Percentiles rank a stretch among this genome's conserved stretches.
Conservation (phyloP, 495 filamentous ascomycete species). For the Lineolata rhizophorae region DNA sequence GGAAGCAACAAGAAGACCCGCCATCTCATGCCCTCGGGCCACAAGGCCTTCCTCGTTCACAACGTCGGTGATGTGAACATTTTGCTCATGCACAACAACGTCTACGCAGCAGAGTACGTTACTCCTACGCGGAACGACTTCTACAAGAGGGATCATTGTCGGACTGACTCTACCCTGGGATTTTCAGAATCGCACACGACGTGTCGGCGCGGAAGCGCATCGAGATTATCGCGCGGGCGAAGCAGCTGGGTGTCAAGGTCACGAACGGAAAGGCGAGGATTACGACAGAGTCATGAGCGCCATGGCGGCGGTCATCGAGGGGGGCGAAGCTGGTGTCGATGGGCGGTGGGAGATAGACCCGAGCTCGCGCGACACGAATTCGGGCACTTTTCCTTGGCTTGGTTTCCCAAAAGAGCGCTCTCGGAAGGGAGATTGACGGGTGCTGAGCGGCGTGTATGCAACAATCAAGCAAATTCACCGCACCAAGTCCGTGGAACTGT, state of each 20-base stretch:
- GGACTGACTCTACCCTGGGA: conserved; percentile 3
- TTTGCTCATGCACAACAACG: conserved; percentile 98
- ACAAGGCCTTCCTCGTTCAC: conserved; percentile 98
- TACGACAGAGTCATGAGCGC: conserved; percentile 78
- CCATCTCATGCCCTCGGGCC: conserved; percentile 95
- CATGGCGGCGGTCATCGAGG: too few relatives aligned
- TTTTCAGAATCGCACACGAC: conserved; percentile 68
- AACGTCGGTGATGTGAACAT: conserved; percentile 90
- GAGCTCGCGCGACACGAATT: conserved; percentile 1
- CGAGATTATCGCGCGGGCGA: conserved; percentile 86
- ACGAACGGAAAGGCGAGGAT: conserved; percentile 98
- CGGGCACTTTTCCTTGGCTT: background rate
- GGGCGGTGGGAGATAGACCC: background rate
- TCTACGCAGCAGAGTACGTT: conserved; percentile 91
- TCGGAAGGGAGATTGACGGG: background rate
- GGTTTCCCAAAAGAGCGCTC: background rate
- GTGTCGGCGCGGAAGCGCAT: conserved; percentile 97
- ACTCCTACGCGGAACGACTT: background rate
- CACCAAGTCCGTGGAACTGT: too few relatives aligned
- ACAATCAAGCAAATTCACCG: background rate
- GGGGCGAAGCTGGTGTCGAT: background rate
- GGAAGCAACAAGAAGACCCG: conserved; percentile 97
- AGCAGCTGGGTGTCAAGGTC: conserved; percentile 96
- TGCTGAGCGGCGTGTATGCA: background rate
- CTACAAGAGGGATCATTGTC: conserved; percentile 2